Conservation (phyloP, 2,329 filamentous ascomycete species). For the Sarocladiaceae sp. region DNA sequence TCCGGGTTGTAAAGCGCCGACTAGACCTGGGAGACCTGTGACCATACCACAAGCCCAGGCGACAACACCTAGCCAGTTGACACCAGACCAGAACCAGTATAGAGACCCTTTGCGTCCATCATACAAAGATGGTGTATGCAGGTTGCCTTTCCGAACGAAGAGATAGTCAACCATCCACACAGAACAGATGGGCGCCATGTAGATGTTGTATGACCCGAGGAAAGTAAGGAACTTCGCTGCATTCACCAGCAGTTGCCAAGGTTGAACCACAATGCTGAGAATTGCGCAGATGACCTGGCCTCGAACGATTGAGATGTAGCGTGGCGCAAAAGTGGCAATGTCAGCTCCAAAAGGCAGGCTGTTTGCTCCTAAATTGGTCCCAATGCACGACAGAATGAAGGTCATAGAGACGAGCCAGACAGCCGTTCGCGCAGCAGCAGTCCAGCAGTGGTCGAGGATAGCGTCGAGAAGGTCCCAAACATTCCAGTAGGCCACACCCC, state of each 20-base stretch:
- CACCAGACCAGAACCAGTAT: conserved; percentile 27
- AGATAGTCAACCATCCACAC: conserved; percentile 30
- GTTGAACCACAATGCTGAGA: conserved; percentile 22
- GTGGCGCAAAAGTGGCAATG: conserved; percentile 24
- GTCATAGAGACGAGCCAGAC: conserved; percentile 23
- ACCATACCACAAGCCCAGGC: conserved; percentile 19
- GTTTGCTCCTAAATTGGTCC: conserved; percentile 22
- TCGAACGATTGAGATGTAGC: conserved; percentile 24
- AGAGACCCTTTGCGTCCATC: conserved; percentile 18
- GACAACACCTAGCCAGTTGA: conserved; percentile 22
- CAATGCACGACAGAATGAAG: conserved; percentile 18
- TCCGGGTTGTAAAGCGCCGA: conserved; percentile 21
- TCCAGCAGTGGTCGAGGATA: conserved; percentile 28
- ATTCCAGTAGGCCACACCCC: conserved; percentile 29
- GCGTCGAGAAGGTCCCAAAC: conserved; percentile 26
- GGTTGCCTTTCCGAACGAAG: conserved; percentile 21
- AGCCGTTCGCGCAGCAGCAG: conserved; percentile 19
- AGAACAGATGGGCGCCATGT: conserved; percentile 20
- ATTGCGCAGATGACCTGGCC: conserved; percentile 26
- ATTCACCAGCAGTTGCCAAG: conserved; percentile 23
- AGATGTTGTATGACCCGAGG: conserved; percentile 21
- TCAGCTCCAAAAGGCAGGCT: conserved; percentile 27
- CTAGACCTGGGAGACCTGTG: conserved; percentile 21
- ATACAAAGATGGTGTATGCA: conserved; percentile 25
- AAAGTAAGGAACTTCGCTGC: conserved; percentile 19